Conservation (phyloP, 371 early-diverging fungal genomes). For the Apophysomyces elegans region DNA sequence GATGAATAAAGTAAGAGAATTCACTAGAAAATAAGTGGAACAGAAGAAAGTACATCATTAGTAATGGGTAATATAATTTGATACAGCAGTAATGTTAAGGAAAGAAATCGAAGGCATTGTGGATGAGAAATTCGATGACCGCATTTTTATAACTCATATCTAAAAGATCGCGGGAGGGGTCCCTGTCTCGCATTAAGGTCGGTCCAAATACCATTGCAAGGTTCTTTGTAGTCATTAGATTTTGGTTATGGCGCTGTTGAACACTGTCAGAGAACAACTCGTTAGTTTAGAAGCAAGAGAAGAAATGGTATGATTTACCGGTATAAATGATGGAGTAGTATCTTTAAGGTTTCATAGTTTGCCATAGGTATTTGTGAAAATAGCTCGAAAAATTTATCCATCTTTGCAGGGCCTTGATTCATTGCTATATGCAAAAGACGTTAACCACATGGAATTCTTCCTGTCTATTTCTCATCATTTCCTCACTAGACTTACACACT, state of each 20-base stretch:
- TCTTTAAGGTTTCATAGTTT: constrained; percentile 62
- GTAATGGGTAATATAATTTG: neutral
- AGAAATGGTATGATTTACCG: constrained; percentile 26
- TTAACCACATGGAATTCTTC: neutral
- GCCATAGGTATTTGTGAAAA: constrained; percentile 42
- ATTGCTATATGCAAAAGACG: constrained; percentile 7
- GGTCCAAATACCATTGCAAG: constrained; percentile 88
- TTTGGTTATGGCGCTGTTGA: constrained; percentile 45
- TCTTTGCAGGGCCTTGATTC: constrained; percentile 13
- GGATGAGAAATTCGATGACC: constrained; percentile 63
- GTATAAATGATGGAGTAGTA: constrained; percentile 66
- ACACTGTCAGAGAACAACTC: constrained; percentile 34
- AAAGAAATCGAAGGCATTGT: constrained; percentile 47
- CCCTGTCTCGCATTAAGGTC: constrained; percentile 65
- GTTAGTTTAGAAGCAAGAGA: neutral
- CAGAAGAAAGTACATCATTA: constrained; percentile 3
- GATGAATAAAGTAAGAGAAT: neutral
- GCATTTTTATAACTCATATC: constrained; percentile 71
- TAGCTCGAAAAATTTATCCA: constrained; percentile 16
- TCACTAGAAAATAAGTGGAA: neutral
- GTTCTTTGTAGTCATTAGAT: constrained; percentile 80
- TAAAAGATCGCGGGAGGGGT: constrained; percentile 61
- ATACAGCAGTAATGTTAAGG: neutral
- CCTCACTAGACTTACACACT: constrained; percentile 29
- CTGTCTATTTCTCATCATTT: neutral